Conservation (phyloP, 768 basidiomycete species). For the Strobilomyces echinocephalus region DNA sequence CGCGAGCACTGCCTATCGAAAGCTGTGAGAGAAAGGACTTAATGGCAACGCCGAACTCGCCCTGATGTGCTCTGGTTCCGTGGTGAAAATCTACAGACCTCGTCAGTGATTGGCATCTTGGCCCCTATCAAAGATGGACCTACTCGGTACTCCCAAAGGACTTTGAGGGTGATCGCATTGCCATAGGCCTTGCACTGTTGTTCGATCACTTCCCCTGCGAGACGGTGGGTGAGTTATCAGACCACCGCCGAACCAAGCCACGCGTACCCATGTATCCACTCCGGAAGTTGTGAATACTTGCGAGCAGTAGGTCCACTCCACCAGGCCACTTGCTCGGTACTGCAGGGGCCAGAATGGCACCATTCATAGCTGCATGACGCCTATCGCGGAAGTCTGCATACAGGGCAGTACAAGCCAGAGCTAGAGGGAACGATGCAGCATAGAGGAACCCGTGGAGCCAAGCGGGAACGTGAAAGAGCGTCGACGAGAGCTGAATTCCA, state of each 20-base stretch:
- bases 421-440: constrained; percentile 23
- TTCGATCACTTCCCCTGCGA: constrained; percentile 27
- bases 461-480: constrained; percentile 6
- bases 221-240: not conserved
- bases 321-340: constrained; percentile 34
- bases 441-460: constrained; percentile 18
- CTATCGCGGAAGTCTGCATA: constrained; percentile 12
- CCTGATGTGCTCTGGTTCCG: constrained; percentile 48
- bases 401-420: constrained; percentile 12
- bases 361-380: constrained; percentile 13
- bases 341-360: constrained; percentile 32
- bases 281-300: constrained; percentile 20
- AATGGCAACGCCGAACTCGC: constrained; percentile 6
- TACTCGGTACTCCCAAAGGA: constrained; percentile 38
- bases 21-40: not conserved
- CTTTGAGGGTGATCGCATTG: constrained; percentile 28
- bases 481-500: constrained; percentile 8
- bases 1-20: constrained; percentile 37
- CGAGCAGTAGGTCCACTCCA: constrained; percentile 32
- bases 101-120: not conserved
- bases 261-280: constrained; percentile 29
- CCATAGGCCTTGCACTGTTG: constrained; percentile 27
- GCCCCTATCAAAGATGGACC: constrained; percentile 10
- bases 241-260: not conserved
- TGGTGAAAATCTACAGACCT: constrained; percentile 37